Conservation (phyloP, 129 eudicot species). For the Chrysanthemum seticuspe region DNA sequence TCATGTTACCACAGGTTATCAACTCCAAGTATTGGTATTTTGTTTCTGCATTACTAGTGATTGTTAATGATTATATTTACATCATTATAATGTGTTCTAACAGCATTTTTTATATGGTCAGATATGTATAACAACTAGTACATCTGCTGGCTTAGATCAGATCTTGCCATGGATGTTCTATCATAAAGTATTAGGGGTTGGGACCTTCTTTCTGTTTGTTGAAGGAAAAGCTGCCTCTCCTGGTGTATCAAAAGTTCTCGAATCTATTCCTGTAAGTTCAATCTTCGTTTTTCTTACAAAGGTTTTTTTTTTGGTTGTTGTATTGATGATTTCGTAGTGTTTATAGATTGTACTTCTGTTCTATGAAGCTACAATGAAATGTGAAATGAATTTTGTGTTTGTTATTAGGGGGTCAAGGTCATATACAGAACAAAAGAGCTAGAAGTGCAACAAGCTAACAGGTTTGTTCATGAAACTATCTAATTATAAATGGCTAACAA, state of each 20-base stretch:
- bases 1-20: not conserved
- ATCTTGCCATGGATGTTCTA: slow-evolving; percentile 95
- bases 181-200: slow-evolving; percentile 91
- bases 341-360: slow-evolving; percentile 2
- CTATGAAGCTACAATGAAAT: slow-evolving; percentile 8
- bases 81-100: slow-evolving; percentile 15
- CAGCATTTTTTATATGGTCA: slow-evolving; percentile 21
- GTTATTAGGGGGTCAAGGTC: slow-evolving; percentile 77
- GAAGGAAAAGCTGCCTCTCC: slow-evolving; percentile 98
- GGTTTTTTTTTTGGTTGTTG: not conserved
- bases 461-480: slow-evolving; percentile 41
- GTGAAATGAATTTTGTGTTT: slow-evolving; percentile 14
- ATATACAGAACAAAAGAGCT: slow-evolving; percentile 90
- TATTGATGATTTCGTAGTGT: not conserved
- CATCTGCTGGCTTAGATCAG: slow-evolving; percentile 89
- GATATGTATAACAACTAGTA: slow-evolving; percentile 79
- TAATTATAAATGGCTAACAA: not conserved
- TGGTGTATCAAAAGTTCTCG: slow-evolving; percentile 76
- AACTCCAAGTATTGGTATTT: not conserved
- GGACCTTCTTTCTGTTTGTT: slow-evolving; percentile 83
- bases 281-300: slow-evolving; percentile 3
- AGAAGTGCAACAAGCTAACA: slow-evolving; percentile 90
- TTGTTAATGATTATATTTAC: slow-evolving; percentile 9
- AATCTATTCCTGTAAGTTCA: slow-evolving; percentile 79
- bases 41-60: not conserved